Evolutionary conservation across 148 eudicot genomes (phyloP).

Genomic region (Persicaria maculosa): DNA sequence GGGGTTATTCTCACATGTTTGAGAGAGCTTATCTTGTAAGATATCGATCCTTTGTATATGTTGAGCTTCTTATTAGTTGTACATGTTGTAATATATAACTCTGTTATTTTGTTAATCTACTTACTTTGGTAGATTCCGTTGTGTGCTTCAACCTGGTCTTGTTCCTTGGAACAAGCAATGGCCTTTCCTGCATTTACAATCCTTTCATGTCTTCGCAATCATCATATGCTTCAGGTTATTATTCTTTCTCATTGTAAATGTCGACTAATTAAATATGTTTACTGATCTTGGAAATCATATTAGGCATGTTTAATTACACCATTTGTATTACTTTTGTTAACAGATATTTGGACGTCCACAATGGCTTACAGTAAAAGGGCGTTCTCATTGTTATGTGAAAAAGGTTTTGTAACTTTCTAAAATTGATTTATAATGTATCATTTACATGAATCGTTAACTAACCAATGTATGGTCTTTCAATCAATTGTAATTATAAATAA

Average conservation of each 20-base stretch:
- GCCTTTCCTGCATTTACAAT: slow-evolving; percentile 65
- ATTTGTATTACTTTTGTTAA: background rate
- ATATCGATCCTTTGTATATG: background rate
- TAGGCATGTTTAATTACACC: background rate
- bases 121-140: slow-evolving; percentile 51
- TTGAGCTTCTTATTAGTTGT: background rate
- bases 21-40: slow-evolving; percentile 84
- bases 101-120: background rate
- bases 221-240: slow-evolving; percentile 83
- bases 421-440: background rate
- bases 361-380: slow-evolving; percentile 38
- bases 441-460: background rate
- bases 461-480: too few species aligned
- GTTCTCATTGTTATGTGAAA: slow-evolving; percentile 40
- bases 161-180: slow-evolving; percentile 71
- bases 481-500: background rate
- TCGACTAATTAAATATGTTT: background rate
- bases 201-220: slow-evolving; percentile 83
- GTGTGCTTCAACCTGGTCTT: slow-evolving; percentile 89
- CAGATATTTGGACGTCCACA: slow-evolving; percentile 44
- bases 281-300: background rate
- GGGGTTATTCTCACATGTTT: slow-evolving; percentile 80
- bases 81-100: background rate
- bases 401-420: slow-evolving; percentile 16
- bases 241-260: background rate